Evolutionary conservation across 78 protist genomes (phyloP), one percentile per base, ranked within the genome.

Genomic region (Acrasis kona): DNA sequence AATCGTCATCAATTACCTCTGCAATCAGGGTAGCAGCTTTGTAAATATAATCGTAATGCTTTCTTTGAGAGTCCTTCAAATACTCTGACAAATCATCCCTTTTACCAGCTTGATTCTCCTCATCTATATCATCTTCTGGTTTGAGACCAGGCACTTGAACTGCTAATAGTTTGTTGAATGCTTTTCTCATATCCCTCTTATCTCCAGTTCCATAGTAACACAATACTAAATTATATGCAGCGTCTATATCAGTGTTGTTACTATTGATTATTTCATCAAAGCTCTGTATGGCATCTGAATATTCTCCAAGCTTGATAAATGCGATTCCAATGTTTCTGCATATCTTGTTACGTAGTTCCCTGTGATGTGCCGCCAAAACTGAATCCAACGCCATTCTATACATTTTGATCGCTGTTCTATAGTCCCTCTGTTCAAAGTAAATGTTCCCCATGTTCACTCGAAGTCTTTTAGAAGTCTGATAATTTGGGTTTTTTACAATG

Each of bases 361-460:
- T n/a, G n/a, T 10, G 1, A 29, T 41, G 75, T 0, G 87, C 72
- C 6, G 2, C 1, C 8, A 88, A 82, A 39, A 92, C 72, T 69
- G 85, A 90, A 31, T 89, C 96, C 4, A 89, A 76, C 3, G 93
- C 88, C 91, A 89, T 89, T 10, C 84, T 50, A 82, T 79, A 87
- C 87, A 78, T 78, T 79, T 89, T 89, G 79, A 89, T 84, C 12
- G 96, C 93, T 1, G 37, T 12, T n/a, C 75, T 72, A 76, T 74
- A 87, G 38, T 84, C 78, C 65, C 74, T 37, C 76, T 84, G 92
- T 79, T 84, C 83, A 74, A 41, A 84, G 86, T 79, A 81, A 36
- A 92, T 85, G 89, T 89, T 89, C 32, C 93, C 96, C 77, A 92
- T 88, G 77, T 92, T 92, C 65, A 92, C 84, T 31, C 93, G 88